Conservation (phyloP, 1,284 basidiomycete species). For the Austroboletus rostrupii region DNA sequence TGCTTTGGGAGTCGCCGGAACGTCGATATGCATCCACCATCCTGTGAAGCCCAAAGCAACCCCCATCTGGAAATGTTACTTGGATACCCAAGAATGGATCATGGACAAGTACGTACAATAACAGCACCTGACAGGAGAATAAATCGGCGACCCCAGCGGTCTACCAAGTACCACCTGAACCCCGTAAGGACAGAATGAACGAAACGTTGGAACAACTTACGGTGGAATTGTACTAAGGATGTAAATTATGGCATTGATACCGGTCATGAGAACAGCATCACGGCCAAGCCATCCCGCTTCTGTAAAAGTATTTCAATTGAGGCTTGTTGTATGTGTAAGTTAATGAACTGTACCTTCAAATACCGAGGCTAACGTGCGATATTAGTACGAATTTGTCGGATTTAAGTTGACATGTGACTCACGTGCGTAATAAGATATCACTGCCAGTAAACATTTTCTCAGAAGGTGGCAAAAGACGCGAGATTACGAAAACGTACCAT, state of each 20-base stretch:
- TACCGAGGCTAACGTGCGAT: conserved; percentile 53
- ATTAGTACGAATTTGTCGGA: conserved; percentile 12
- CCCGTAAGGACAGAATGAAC: conserved; percentile 4
- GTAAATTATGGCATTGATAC: conserved; percentile 90
- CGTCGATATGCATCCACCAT: conserved; percentile 92
- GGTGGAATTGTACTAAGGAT: conserved; percentile 79
- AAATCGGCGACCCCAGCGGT: conserved; percentile 84
- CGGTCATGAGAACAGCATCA: conserved; percentile 95
- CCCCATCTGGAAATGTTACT: conserved; percentile 59
- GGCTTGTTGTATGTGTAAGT: neutral
- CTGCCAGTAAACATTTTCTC: conserved; percentile 36
- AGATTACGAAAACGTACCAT: conserved; percentile 48
- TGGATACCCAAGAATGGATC: conserved; percentile 2
- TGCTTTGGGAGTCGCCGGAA: conserved; percentile 79
- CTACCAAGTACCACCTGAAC: conserved; percentile 89
- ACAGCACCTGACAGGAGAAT: conserved; percentile 94
- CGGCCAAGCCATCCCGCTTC: conserved; percentile 98
- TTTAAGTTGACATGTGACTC: conserved; percentile 32
- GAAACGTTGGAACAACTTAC: conserved; percentile 39
- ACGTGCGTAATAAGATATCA: conserved; percentile 95
- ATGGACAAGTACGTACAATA: conserved; percentile 48
- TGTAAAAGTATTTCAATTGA: conserved; percentile 33
- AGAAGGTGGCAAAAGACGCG: conserved; percentile 1
- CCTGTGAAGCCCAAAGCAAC: conserved; percentile 75
- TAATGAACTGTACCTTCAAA: conserved; percentile 63